These are phyloP conservation scores for Nemania diffusa DNA, from an alignment of 2,329 filamentous ascomycete genomes.

Conservation along the genomic window DNA sequence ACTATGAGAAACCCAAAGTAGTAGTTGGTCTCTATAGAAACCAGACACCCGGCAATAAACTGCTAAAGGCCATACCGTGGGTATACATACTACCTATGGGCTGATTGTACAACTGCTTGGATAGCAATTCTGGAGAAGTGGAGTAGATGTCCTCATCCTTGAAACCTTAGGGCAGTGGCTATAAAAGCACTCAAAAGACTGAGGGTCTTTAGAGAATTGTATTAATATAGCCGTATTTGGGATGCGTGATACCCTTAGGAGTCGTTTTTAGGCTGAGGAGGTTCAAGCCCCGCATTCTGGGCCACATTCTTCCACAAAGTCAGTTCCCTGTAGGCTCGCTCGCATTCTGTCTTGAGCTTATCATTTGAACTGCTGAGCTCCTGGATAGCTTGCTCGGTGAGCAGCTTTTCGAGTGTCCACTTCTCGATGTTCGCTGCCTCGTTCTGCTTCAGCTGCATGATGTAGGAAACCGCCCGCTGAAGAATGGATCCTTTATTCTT, in stretches of 20 bases:
- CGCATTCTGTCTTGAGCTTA: slow-evolving; percentile 83
- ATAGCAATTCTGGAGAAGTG: not conserved
- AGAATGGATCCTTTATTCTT: slow-evolving; percentile 99
- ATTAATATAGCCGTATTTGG: not conserved
- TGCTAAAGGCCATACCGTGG: slow-evolving; percentile 20
- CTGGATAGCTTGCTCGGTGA: slow-evolving; percentile 87
- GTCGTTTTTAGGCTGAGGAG: slow-evolving; percentile 56
- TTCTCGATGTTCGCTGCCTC: slow-evolving; percentile 94
- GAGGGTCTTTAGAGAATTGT: not conserved
- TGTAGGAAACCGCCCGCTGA: slow-evolving; percentile 92
- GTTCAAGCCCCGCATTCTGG: slow-evolving; percentile 67
- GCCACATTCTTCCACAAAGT: slow-evolving; percentile 81
- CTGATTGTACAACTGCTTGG: slow-evolving; percentile 24
- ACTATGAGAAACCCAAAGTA: not conserved
- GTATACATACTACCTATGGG: slow-evolving; percentile 26
- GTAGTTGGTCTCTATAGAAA: slow-evolving; percentile 11
- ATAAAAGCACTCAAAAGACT: not conserved
- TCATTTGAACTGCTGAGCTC: slow-evolving; percentile 90
- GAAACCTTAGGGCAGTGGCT: not conserved
- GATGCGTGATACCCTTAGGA: slow-evolving; percentile 35
- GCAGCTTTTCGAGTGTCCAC: slow-evolving; percentile 89
- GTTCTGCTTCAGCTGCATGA: slow-evolving; percentile 92
- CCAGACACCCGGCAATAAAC: slow-evolving; percentile 2
- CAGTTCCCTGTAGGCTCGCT: slow-evolving; percentile 79
- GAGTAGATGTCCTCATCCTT: not conserved